These are phyloP conservation scores for Myxozyma udenii DNA, from an alignment of 805 yeast genomes.

Conservation along the genomic window DNA sequence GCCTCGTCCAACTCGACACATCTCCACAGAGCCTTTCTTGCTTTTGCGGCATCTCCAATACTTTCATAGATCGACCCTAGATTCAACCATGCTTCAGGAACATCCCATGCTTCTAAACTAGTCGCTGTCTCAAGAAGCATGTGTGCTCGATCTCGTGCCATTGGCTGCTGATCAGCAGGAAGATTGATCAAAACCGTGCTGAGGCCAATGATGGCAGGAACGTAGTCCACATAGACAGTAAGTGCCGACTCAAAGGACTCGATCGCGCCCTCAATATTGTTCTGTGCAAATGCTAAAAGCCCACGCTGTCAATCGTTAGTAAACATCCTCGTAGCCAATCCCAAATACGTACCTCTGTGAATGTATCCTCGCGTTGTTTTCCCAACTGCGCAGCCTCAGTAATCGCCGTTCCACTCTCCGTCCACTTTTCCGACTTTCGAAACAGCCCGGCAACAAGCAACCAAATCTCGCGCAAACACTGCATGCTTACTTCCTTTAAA, in stretches of 20 bases:
- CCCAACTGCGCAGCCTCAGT: constrained; percentile 27
- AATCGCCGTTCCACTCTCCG: constrained; percentile 25
- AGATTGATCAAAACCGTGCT: constrained; percentile 7
- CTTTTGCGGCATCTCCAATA: constrained; percentile 11
- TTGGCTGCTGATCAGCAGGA: constrained; percentile 23
- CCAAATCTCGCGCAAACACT: constrained; percentile 27
- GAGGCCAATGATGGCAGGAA: constrained; percentile 27
- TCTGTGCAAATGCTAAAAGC: constrained; percentile 19
- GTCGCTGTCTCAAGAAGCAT: constrained; percentile 26
- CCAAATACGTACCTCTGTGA: constrained; percentile 20
- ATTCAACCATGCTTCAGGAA: constrained; percentile 26
- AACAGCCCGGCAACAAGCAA: constrained; percentile 26
- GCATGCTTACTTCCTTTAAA: constrained; percentile 23
- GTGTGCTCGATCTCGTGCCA: constrained; percentile 28
- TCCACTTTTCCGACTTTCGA: constrained; percentile 18
- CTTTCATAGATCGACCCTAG: constrained; percentile 19
- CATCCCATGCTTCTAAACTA: constrained; percentile 21
- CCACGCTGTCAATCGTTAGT: constrained; percentile 18
- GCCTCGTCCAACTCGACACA: constrained; percentile 24
- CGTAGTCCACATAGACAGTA: constrained; percentile 24
- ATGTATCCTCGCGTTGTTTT: constrained; percentile 26
- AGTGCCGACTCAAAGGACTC: constrained; percentile 28
- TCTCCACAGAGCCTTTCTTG: constrained; percentile 18
- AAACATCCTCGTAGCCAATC: background rate
- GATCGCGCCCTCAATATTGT: constrained; percentile 10